phyloP scores from a whole-genome alignment of 352 stramenopile genomes.

The Thraustochytrium sp. region DNA sequence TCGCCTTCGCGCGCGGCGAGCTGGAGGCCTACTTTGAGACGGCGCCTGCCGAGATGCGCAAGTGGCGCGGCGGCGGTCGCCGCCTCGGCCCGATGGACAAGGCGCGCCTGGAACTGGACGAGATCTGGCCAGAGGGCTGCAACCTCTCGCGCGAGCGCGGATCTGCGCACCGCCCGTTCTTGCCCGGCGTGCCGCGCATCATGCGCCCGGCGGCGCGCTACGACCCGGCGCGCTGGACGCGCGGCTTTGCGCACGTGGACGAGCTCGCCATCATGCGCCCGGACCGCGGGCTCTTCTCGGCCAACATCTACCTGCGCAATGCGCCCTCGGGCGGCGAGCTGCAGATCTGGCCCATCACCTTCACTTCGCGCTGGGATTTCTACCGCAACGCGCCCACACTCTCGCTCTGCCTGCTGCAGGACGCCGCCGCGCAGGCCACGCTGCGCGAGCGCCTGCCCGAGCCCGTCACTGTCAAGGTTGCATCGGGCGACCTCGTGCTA shows the following conservation, averaged over 20 bases:
- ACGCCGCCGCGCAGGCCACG: conserved; percentile 60
- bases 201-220: conserved; percentile 55
- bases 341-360: conserved; percentile 64
- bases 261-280: conserved; percentile 59
- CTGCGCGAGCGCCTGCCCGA: conserved; percentile 58
- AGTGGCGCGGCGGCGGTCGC: conserved; percentile 2
- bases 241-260: conserved; percentile 71
- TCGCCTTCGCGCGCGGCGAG: background rate
- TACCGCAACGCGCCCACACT: conserved; percentile 63
- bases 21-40: conserved; percentile 60
- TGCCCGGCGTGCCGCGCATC: conserved; percentile 62
- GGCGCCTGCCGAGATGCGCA: conserved; percentile 36
- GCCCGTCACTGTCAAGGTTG: conserved; percentile 56
- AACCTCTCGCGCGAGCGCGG: conserved; percentile 52
- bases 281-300: conserved; percentile 63
- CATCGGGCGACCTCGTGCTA: conserved; percentile 67
- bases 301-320: conserved; percentile 71
- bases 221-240: conserved; percentile 63
- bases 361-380: conserved; percentile 65
- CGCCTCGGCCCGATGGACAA: conserved; percentile 66
- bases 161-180: conserved; percentile 51
- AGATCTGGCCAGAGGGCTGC: conserved; percentile 61
- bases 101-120: conserved; percentile 67
- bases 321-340: conserved; percentile 58
- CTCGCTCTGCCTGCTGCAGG: conserved; percentile 60